A percentile compares a stretch with the other conserved stretches of the same genome.
These are phyloP conservation scores for Stagonosporopsis tanaceti DNA, from an alignment of 2,329 filamentous ascomycete genomes.

Conservation along the genomic window DNA sequence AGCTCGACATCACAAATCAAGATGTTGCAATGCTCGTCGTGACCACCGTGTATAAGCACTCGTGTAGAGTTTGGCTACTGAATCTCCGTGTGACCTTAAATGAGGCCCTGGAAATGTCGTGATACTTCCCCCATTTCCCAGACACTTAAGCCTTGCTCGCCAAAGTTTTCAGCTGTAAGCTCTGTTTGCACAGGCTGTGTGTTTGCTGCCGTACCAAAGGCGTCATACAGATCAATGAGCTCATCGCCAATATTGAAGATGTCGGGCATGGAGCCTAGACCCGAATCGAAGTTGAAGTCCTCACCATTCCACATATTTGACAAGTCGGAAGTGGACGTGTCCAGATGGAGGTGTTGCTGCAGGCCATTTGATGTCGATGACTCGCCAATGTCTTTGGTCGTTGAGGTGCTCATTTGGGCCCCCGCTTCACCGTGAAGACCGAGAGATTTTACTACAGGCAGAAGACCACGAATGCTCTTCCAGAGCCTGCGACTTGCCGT, in stretches of 20 bases:
- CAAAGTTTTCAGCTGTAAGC: constrained; percentile 4
- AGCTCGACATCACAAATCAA: neutral
- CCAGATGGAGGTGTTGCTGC: neutral
- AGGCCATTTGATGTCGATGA: neutral
- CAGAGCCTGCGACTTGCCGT: constrained; percentile 30
- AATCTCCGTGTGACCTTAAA: neutral
- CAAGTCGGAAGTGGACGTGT: neutral
- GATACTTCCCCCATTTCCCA: constrained; percentile 24
- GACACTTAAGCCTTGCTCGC: constrained; percentile 13
- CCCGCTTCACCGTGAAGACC: constrained; percentile 8
- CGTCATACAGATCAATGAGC: constrained; percentile 22
- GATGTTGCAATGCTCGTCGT: neutral
- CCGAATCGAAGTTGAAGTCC: constrained; percentile 3
- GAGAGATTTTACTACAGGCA: constrained; percentile 28
- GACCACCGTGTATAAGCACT: neutral
- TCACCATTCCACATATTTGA: constrained; percentile 7
- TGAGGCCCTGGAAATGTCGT: constrained; percentile 21
- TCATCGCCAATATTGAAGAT: constrained; percentile 22
- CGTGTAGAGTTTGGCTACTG: neutral
- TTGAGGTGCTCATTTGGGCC: neutral
- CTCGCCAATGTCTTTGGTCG: neutral
- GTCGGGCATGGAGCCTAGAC: constrained; percentile 23
- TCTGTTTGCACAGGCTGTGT: constrained; percentile 6
- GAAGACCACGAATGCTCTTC: constrained; percentile 29
- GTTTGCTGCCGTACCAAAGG: constrained; percentile 14